Conservation (phyloP, 2,329 filamentous ascomycete species). For the Westerdykella aurantiaca region DNA sequence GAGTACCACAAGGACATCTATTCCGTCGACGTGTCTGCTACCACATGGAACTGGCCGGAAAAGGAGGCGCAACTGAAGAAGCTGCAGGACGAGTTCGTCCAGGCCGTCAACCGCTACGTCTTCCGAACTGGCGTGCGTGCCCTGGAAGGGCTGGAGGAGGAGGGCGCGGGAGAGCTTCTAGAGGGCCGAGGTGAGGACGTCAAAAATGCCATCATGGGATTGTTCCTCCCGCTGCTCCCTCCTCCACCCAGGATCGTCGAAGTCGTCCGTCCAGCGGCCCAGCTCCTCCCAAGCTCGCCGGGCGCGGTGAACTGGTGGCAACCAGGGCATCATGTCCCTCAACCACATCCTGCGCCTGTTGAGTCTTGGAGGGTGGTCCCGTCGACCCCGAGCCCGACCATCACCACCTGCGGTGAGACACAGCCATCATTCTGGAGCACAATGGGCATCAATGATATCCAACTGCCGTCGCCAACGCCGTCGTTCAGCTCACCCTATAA, state of each 20-base stretch:
- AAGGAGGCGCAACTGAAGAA: conserved; percentile 97
- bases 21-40: conserved; percentile 82
- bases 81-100: conserved; percentile 91
- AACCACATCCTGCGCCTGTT: conserved; percentile 62
- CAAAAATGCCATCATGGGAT: conserved; percentile 74
- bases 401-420: conserved; percentile 65
- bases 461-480: conserved; percentile 70
- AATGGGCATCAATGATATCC: conserved; percentile 66
- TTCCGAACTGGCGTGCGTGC: conserved; percentile 84
- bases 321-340: conserved; percentile 53
- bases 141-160: conserved; percentile 92
- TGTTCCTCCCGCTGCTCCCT: conserved; percentile 80
- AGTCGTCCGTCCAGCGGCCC: conserved; percentile 72
- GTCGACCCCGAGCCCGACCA: conserved; percentile 71
- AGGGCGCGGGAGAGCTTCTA: conserved; percentile 88
- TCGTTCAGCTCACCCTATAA: conserved; percentile 75
- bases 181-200: conserved; percentile 89
- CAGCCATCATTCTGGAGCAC: conserved; percentile 71
- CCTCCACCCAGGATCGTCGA: conserved; percentile 86
- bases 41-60: conserved; percentile 90
- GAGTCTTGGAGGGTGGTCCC: conserved; percentile 89
- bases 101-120: conserved; percentile 95
- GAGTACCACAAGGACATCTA: conserved; percentile 96
- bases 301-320: conserved; percentile 74
- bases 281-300: conserved; percentile 77